phyloP scores from a whole-genome alignment of 106 monocot genomes.

The Amphibolis antarctica region DNA sequence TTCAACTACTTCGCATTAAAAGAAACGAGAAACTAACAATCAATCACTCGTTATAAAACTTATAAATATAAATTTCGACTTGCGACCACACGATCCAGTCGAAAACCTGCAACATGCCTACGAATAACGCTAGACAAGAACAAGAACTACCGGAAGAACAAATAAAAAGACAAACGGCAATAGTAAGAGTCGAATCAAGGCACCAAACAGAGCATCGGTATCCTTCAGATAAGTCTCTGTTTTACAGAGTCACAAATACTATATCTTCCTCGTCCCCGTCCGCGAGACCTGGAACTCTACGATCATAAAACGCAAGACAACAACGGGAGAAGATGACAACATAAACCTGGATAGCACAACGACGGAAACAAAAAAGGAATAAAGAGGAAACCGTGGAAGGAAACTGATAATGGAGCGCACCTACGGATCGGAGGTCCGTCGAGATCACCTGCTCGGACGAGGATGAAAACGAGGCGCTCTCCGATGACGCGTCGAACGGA shows the following conservation, averaged over 20 bases:
- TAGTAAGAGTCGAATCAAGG: neutral
- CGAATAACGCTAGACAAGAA: too few species aligned
- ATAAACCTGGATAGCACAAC: neutral
- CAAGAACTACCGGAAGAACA: neutral
- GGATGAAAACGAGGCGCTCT: neutral
- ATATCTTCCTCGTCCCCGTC: neutral
- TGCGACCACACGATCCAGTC: too few species aligned
- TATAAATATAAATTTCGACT: too few species aligned
- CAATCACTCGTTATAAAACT: neutral
- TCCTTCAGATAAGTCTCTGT: neutral
- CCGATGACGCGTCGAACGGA: neutral
- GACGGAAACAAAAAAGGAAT: neutral
- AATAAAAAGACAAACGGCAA: neutral
- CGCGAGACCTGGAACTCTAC: neutral
- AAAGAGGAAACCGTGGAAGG: neutral
- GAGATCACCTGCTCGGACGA: neutral
- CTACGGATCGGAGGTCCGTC: neutral
- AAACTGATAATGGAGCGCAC: neutral
- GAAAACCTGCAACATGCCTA: too few species aligned
- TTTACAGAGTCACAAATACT: neutral
- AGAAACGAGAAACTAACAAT: neutral
- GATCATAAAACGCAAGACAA: too few species aligned
- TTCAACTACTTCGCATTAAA: neutral
- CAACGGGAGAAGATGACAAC: neutral
- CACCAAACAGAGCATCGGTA: neutral